A percentile compares a stretch with the other conserved stretches of the same genome.
Evolutionary conservation across 768 basidiomycete species (phyloP).

Genomic region (Vishniacozyma victoriae): DNA sequence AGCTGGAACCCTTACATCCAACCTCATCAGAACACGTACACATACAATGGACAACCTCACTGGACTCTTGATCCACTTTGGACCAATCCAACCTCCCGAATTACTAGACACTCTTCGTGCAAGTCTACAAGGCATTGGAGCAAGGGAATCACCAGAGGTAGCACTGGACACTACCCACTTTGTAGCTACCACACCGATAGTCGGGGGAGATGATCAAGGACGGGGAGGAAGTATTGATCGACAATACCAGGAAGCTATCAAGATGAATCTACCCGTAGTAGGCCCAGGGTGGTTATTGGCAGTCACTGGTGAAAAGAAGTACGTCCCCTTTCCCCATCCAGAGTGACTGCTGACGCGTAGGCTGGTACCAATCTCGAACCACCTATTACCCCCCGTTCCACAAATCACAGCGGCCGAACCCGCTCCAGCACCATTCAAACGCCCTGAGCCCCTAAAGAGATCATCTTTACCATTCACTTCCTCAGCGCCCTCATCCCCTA

Average conservation of each 20-base stretch:
- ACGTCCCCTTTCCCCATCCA: slow-evolving; percentile 32
- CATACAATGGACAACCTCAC: slow-evolving; percentile 91
- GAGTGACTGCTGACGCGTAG: slow-evolving; percentile 8
- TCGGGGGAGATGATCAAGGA: slow-evolving; percentile 50
- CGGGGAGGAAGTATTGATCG: slow-evolving; percentile 58
- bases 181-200: slow-evolving; percentile 81
- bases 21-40: slow-evolving; percentile 72
- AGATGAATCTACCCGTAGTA: slow-evolving; percentile 88
- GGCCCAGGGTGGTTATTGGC: slow-evolving; percentile 92
- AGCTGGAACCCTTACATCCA: slow-evolving; percentile 83
- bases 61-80: slow-evolving; percentile 91
- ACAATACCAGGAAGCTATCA: slow-evolving; percentile 90
- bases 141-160: slow-evolving; percentile 84
- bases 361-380: slow-evolving; percentile 41
- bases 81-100: slow-evolving; percentile 70
- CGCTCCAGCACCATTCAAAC: slow-evolving; percentile 37
- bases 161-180: slow-evolving; percentile 99
- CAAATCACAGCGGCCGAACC: slow-evolving; percentile 10
- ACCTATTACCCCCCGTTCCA: slow-evolving; percentile 30
- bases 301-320: slow-evolving; percentile 80
- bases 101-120: slow-evolving; percentile 74
- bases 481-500: slow-evolving; percentile 43
- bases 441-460: slow-evolving; percentile 39
- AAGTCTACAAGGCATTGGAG: slow-evolving; percentile 77
- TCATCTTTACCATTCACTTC: slow-evolving; percentile 38